These are phyloP conservation scores for Jatropha multifida DNA, from an alignment of 441 rosid species.

Conservation along the genomic window DNA sequence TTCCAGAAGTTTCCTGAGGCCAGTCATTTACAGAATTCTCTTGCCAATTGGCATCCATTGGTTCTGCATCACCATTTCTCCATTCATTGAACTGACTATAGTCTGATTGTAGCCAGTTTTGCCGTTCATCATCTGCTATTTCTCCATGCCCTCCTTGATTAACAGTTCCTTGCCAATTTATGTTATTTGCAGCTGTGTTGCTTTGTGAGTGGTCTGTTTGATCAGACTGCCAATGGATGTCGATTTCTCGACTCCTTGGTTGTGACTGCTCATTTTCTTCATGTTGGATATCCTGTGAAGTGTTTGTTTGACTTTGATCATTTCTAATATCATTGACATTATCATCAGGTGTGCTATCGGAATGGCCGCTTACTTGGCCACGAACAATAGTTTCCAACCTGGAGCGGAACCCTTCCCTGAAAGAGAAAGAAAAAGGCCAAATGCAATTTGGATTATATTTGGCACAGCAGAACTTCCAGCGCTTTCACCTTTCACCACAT, in stretches of 20 bases:
- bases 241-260: constrained; percentile 48
- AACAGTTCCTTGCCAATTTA: constrained; percentile 53
- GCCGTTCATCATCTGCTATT: constrained; percentile 43
- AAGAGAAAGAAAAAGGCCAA: constrained; percentile 17
- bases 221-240: constrained; percentile 35
- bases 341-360: constrained; percentile 44
- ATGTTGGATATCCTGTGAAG: constrained; percentile 41
- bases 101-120: constrained; percentile 49
- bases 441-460: not conserved
- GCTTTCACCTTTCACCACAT: not conserved
- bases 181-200: constrained; percentile 38
- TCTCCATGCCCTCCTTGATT: constrained; percentile 53
- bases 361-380: constrained; percentile 57
- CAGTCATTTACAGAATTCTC: constrained; percentile 49
- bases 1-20: constrained; percentile 52
- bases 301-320: constrained; percentile 35
- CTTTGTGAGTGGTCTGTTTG: constrained; percentile 41
- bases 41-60: constrained; percentile 52
- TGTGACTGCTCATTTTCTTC: constrained; percentile 46
- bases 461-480: not conserved
- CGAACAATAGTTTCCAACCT: constrained; percentile 71
- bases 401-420: constrained; percentile 88
- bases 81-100: constrained; percentile 47
- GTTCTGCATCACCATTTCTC: constrained; percentile 52
- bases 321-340: constrained; percentile 41